phyloP scores from a whole-genome alignment of 345 rosid genomes.

The Atalantia buxifolia region DNA sequence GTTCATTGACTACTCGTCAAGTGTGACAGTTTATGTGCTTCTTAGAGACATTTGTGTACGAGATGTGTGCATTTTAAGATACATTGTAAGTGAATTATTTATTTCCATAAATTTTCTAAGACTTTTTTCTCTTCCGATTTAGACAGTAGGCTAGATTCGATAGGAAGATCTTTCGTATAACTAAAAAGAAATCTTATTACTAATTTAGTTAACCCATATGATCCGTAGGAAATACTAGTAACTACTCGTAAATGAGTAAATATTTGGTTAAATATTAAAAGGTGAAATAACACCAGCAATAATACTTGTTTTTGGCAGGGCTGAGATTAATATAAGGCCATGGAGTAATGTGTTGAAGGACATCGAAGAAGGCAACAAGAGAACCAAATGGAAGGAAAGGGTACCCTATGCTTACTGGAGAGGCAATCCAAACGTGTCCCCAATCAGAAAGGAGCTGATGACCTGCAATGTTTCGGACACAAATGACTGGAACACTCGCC shows the following conservation, averaged over 20 bases:
- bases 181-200: too few species aligned
- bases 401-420: slow-evolving; percentile 60
- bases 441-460: slow-evolving; percentile 25
- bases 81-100: too few species aligned
- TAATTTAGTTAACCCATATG: too few species aligned
- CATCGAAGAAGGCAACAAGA: slow-evolving; percentile 30
- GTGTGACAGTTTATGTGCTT: too few species aligned
- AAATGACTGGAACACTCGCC: slow-evolving; percentile 30
- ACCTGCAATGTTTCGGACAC: slow-evolving; percentile 30
- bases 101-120: too few species aligned
- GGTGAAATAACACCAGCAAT: neutral
- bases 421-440: slow-evolving; percentile 45
- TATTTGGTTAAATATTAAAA: neutral
- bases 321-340: slow-evolving; percentile 31
- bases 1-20: too few species aligned
- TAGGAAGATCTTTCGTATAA: too few species aligned
- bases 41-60: too few species aligned
- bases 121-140: too few species aligned
- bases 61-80: too few species aligned
- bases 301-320: slow-evolving; percentile 21
- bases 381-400: slow-evolving; percentile 42
- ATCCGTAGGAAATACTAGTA: too few species aligned
- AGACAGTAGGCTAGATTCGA: too few species aligned
- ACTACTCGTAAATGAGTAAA: neutral
- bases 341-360: slow-evolving; percentile 29